Conservation (phyloP, 768 basidiomycete genomes). For the Tulasnella sp. region DNA sequence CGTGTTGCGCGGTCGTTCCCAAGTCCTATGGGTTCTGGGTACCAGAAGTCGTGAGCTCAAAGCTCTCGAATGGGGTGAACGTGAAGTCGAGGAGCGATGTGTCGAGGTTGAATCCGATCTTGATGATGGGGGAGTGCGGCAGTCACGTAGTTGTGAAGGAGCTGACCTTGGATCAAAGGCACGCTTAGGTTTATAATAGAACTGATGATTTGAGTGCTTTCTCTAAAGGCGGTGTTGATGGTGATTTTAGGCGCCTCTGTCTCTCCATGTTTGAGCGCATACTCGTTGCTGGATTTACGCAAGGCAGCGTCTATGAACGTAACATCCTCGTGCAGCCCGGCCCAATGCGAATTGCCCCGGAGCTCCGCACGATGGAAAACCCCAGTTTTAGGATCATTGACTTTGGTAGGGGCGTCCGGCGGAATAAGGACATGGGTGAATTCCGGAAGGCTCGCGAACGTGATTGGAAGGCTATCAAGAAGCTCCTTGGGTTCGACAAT, state of each 20-base stretch:
- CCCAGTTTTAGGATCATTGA: slow-evolving; percentile 15
- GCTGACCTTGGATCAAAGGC: too few relatives aligned
- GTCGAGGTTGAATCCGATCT: neutral
- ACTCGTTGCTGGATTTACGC: slow-evolving; percentile 6
- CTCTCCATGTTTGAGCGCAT: slow-evolving; percentile 4
- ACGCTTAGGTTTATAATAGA: neutral
- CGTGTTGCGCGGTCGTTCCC: too few relatives aligned
- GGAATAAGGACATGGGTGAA: too few relatives aligned
- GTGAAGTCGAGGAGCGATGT: neutral
- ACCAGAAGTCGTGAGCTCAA: neutral
- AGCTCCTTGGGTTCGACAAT: too few relatives aligned
- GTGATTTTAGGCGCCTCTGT: neutral
- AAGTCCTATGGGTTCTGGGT: too few relatives aligned
- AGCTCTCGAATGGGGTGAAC: neutral
- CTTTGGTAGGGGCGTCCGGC: slow-evolving; percentile 15
- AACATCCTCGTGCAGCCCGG: slow-evolving; percentile 17
- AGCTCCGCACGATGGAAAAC: neutral
- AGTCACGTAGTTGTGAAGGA: neutral
- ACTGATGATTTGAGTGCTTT: neutral
- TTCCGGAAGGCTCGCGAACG: too few relatives aligned
- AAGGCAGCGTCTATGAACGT: neutral
- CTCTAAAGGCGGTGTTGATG: neutral
- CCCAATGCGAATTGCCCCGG: neutral
- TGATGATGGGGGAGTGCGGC: slow-evolving; percentile 11
- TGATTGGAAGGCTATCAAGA: too few relatives aligned